Conservation (phyloP, 495 filamentous ascomycete genomes). For the Echria macrotheca region DNA sequence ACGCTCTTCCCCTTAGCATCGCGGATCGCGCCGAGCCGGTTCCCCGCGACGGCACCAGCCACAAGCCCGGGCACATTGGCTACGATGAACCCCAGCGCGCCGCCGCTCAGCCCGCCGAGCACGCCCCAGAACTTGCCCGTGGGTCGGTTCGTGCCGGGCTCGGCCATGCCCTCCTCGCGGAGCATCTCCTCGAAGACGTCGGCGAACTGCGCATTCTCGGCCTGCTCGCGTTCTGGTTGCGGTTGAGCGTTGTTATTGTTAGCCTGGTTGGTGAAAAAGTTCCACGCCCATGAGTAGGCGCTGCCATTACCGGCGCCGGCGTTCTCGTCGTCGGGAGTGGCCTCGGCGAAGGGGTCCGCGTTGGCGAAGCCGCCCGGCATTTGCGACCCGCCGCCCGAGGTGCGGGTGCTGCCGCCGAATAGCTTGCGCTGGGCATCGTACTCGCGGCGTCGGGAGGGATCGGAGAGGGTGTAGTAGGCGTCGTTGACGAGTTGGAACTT, state of each 20-base stretch:
- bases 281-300: slow-evolving; percentile 49
- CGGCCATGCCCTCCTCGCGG: slow-evolving; percentile 73
- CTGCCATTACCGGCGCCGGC: slow-evolving; percentile 8
- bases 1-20: slow-evolving; percentile 94
- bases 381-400: neutral
- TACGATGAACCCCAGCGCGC: slow-evolving; percentile 89
- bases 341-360: slow-evolving; percentile 50
- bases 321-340: slow-evolving; percentile 46
- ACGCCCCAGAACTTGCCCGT: slow-evolving; percentile 80
- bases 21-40: slow-evolving; percentile 77
- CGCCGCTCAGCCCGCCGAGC: slow-evolving; percentile 80
- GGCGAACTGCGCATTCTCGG: slow-evolving; percentile 75
- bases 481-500: slow-evolving; percentile 97
- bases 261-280: slow-evolving; percentile 36
- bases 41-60: slow-evolving; percentile 89
- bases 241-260: neutral
- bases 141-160: slow-evolving; percentile 43
- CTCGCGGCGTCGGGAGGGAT: slow-evolving; percentile 70
- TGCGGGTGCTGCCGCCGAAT: slow-evolving; percentile 20
- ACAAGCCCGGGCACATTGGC: slow-evolving; percentile 84
- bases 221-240: slow-evolving; percentile 26
- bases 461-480: slow-evolving; percentile 93
- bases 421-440: slow-evolving; percentile 70
- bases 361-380: slow-evolving; percentile 34
- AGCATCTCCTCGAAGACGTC: slow-evolving; percentile 97